Percentiles rank a stretch among this genome's conserved stretches.
These are phyloP conservation scores for Viridothelium virens DNA, from an alignment of 495 filamentous ascomycete species.

Conservation along the genomic window DNA sequence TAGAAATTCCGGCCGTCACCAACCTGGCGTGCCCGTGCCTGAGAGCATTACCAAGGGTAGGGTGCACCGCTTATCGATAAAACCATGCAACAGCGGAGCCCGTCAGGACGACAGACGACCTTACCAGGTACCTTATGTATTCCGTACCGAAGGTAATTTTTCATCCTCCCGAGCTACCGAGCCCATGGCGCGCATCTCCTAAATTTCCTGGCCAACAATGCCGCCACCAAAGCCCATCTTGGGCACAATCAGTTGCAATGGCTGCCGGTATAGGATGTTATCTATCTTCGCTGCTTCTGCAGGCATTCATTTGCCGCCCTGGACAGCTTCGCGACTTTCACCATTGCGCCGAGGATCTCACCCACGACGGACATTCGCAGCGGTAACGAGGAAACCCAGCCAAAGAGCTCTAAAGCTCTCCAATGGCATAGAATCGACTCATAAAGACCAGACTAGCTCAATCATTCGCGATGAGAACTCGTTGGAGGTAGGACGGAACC, in stretches of 20 bases:
- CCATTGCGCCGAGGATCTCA: not conserved
- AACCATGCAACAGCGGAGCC: too few species aligned
- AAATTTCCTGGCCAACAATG: not conserved
- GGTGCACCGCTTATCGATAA: not conserved
- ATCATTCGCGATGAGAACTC: not conserved
- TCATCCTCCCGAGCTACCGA: too few species aligned
- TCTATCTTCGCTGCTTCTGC: slow-evolving; percentile 15
- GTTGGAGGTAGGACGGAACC: not conserved
- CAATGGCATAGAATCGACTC: not conserved
- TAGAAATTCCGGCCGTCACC: not conserved
- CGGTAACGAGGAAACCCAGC: not conserved
- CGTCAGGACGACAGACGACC: too few species aligned
- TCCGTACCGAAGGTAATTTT: too few species aligned
- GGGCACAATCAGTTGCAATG: slow-evolving; percentile 13
- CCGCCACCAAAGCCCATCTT: not conserved
- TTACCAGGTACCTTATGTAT: too few species aligned
- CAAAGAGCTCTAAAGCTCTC: not conserved
- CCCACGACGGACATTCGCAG: not conserved
- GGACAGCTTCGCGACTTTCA: not conserved
- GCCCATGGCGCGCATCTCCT: too few species aligned
- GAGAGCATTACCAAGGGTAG: too few species aligned
- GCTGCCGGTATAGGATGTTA: slow-evolving; percentile 20
- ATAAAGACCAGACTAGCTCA: not conserved
- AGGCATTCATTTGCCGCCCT: slow-evolving; percentile 9
- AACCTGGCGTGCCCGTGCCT: too few species aligned